A percentile compares a stretch with the other conserved stretches of the same genome.
Evolutionary conservation across 192 early-diverging fungal genomes (phyloP).

Genomic region (Lunasporangiospora selenospora): DNA sequence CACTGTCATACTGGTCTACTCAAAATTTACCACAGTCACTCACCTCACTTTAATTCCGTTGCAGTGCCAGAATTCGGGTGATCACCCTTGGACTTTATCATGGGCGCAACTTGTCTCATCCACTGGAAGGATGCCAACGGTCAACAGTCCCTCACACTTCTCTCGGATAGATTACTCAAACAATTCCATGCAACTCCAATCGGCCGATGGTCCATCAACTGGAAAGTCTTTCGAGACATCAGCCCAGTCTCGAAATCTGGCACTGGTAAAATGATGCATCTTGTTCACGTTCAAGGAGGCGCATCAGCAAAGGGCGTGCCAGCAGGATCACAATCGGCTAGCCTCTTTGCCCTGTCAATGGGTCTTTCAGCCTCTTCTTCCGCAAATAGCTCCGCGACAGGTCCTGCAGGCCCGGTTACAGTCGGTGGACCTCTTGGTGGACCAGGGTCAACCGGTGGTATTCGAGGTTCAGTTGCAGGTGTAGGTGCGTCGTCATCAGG

Average conservation of each 20-base stretch:
- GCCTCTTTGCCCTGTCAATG: background rate
- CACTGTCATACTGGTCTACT: too few relatives aligned
- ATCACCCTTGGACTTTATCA: too few relatives aligned
- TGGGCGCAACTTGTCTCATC: constrained; percentile 45
- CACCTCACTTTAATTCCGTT: too few relatives aligned
- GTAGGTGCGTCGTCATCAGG: background rate
- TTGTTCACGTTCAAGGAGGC: constrained; percentile 45
- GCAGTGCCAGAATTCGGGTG: too few relatives aligned
- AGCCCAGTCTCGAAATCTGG: constrained; percentile 43
- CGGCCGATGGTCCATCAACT: constrained; percentile 48
- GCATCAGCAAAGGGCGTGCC: constrained; percentile 28
- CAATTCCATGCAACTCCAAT: constrained; percentile 41
- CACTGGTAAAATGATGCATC: constrained; percentile 46
- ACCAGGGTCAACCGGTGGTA: background rate
- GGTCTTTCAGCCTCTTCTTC: too few relatives aligned
- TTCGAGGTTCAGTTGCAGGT: background rate
- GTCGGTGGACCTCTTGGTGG: background rate
- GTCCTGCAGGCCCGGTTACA: background rate
- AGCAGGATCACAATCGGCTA: constrained; percentile 15
- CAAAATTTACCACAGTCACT: too few relatives aligned
- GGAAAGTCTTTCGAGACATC: constrained; percentile 43
- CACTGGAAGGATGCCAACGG: constrained; percentile 48
- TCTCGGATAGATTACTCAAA: constrained; percentile 41
- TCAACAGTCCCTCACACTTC: constrained; percentile 39
- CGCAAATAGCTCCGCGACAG: background rate